Evolutionary conservation across 306 rosid genomes (phyloP), one percentile per base, ranked within the genome.

Genomic region (Dalbergia cultrata): DNA sequence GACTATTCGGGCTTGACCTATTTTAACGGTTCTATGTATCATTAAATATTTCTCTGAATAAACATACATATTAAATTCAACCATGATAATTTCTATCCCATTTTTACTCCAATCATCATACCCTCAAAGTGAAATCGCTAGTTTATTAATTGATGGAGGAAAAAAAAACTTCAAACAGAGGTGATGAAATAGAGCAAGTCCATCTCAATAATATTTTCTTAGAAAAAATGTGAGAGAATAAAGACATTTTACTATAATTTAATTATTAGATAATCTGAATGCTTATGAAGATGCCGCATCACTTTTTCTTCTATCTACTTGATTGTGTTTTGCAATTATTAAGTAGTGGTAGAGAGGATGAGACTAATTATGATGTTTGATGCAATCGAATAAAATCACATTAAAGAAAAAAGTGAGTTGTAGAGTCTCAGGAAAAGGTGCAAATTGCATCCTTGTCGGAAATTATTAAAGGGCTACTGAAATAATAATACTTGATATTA

Each of bases 351-450:
- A 7, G 41, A 37, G 41, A 37, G 5, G 41, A 5, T 37, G 47
- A 43, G 47, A 50, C 14, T 49, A 49, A 50, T 69, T 50, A 69
- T 47, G 43, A 49, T 26, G 26, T 49, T 70, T 26, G 26, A 33
- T 70, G 75, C 49, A 70, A 70, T 70, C 49, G 49, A 52, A 21
- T 31, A 70, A 70, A 70, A 9, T 70, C 49, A 70, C 61, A 47
- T 49, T 50, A 12, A 50, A 50, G 16, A 52, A 33, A 13, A 47
- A 21, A 26, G 53, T 8, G 50, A 52, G 18, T 49, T 34, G n/a
- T 21, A 16, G 44, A 45, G 19, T 9, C 22, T 19, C 33, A 70
- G 49, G 35, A 43, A 19, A 72, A 72, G 18, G 70, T 60, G 5
- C 13, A 22, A 44, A 12, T 74, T 74, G 60, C 59, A 74, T 31